A percentile compares a stretch with the other conserved stretches of the same genome.
phyloP scores from a whole-genome alignment of 192 early-diverging fungal genomes.

The Phycomyces blakesleeanus region DNA sequence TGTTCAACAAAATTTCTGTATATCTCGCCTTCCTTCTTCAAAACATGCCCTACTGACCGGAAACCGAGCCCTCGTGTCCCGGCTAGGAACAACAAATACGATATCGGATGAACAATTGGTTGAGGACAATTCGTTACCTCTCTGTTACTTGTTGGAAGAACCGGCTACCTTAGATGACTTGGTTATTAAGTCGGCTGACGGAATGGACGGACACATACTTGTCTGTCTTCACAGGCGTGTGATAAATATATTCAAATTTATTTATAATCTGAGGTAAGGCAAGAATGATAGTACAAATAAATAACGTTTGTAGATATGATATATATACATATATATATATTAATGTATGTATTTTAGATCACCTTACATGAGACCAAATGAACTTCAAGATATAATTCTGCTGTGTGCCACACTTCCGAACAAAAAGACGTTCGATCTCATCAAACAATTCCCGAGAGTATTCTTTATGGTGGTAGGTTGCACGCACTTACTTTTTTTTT shows the following conservation, averaged over 20 bases:
- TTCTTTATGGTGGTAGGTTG: constrained; percentile 42
- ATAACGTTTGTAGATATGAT: no score
- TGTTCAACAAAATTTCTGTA: constrained; percentile 6
- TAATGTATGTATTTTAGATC: constrained; percentile 19
- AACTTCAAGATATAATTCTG: constrained; percentile 48
- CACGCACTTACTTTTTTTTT: background rate
- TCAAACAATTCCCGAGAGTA: constrained; percentile 43
- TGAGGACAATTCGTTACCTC: constrained; percentile 2
- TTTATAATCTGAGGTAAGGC: constrained; percentile 28
- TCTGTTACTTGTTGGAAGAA: constrained; percentile 22
- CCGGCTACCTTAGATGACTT: constrained; percentile 19
- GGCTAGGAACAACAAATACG: background rate
- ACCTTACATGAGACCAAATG: constrained; percentile 34
- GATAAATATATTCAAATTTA: constrained; percentile 33
- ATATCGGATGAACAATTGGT: background rate
- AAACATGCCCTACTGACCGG: constrained; percentile 23
- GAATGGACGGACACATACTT: constrained; percentile 36
- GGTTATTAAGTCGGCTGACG: constrained; percentile 17
- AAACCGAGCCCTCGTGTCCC: constrained; percentile 18
- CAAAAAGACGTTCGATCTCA: constrained; percentile 35
- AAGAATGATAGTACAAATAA: no score
- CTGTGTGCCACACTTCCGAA: constrained; percentile 34
- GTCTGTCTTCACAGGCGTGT: constrained; percentile 41
- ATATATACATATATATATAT: no score
- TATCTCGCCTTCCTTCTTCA: constrained; percentile 13